phyloP scores from a whole-genome alignment of 2,329 filamentous ascomycete genomes.

The Aspergillus neoniger region DNA sequence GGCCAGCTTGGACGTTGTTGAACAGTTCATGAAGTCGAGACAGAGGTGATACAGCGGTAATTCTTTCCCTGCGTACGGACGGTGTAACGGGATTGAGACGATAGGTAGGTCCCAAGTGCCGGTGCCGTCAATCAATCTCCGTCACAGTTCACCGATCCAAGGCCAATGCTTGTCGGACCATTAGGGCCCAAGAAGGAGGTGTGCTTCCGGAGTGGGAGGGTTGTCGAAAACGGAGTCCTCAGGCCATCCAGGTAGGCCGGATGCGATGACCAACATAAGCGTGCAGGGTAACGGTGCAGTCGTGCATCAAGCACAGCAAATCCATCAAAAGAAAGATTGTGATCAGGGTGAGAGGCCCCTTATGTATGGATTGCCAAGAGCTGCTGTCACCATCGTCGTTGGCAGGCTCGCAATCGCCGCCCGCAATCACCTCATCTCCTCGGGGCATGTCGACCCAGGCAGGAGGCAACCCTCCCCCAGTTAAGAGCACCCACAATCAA shows the following conservation, averaged over 20 bases:
- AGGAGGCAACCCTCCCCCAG: neutral
- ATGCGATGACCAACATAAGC: neutral
- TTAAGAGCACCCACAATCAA: neutral
- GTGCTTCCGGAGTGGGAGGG: neutral
- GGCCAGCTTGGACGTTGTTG: neutral
- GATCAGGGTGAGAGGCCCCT: constrained; percentile 9
- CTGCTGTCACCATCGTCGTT: constrained; percentile 19
- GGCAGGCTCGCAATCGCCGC: constrained; percentile 32
- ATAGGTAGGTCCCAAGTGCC: neutral
- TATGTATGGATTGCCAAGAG: constrained; percentile 24
- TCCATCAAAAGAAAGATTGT: neutral
- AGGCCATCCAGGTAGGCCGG: neutral
- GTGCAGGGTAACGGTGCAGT: neutral
- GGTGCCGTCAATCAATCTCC: neutral
- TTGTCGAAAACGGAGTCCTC: neutral
- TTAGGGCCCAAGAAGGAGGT: neutral
- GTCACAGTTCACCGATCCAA: neutral
- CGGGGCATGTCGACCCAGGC: constrained; percentile 17
- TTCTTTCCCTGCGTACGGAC: neutral
- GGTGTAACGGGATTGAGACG: neutral
- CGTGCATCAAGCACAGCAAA: neutral
- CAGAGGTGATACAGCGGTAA: neutral
- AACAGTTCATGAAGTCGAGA: neutral
- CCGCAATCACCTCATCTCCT: constrained; percentile 35
- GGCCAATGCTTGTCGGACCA: neutral